Evolutionary conservation across 2,329 filamentous ascomycete genomes (phyloP).

Genomic region (Fusarium longipes): DNA sequence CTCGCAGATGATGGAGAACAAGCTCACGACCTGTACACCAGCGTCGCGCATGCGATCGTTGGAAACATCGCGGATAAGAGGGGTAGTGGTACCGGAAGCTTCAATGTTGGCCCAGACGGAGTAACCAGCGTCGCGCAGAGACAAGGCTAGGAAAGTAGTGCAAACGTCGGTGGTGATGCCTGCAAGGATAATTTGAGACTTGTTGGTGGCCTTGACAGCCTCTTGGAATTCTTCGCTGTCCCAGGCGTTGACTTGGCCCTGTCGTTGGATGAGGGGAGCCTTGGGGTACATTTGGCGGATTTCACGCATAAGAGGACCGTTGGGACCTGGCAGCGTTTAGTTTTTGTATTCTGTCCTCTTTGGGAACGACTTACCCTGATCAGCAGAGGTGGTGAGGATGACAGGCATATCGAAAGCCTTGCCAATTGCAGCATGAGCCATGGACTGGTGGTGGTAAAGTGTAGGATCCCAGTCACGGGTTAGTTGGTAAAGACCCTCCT

Average conservation of each 20-base stretch:
- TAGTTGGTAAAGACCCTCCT: constrained; percentile 52
- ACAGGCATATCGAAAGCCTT: constrained; percentile 75
- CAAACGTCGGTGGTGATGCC: constrained; percentile 82
- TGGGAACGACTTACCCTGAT: constrained; percentile 48
- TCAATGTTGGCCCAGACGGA: constrained; percentile 79
- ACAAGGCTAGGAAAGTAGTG: constrained; percentile 79
- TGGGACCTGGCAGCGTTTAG: constrained; percentile 63
- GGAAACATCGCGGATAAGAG: constrained; percentile 69
- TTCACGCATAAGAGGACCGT: constrained; percentile 76
- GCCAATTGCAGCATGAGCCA: constrained; percentile 74
- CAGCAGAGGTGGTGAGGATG: constrained; percentile 76
- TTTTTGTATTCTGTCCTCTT: rapidly evolving
- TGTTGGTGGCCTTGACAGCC: constrained; percentile 72
- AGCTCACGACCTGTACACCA: constrained; percentile 71
- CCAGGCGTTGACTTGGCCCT: constrained; percentile 82
- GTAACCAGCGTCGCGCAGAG: constrained; percentile 76
- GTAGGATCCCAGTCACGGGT: constrained; percentile 75
- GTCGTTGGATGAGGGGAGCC: constrained; percentile 72
- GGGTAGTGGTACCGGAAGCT: constrained; percentile 73
- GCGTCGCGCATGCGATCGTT: constrained; percentile 75
- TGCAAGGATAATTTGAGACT: constrained; percentile 76
- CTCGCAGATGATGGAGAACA: constrained; percentile 74
- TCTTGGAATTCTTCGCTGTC: constrained; percentile 76
- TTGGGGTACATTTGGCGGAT: constrained; percentile 75
- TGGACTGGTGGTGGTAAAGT: constrained; percentile 73